Evolutionary conservation across 1,284 basidiomycete species (phyloP).

Genomic region (Blastosporella zonata): DNA sequence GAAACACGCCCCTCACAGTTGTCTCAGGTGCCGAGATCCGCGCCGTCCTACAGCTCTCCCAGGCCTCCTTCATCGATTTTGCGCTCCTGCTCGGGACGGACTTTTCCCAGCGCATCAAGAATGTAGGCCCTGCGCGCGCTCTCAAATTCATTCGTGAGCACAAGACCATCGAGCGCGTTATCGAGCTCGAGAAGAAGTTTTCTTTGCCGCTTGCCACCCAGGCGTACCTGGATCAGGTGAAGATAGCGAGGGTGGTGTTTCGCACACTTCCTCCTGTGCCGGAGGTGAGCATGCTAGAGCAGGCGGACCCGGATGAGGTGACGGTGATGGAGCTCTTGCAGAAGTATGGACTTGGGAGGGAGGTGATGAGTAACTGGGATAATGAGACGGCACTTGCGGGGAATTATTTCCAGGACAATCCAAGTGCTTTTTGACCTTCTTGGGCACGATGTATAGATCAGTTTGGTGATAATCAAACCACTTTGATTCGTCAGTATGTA

Average conservation of each 20-base stretch:
- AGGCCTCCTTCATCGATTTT: conserved; percentile 72
- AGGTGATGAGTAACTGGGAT: conserved; percentile 42
- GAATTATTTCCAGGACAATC: conserved; percentile 66
- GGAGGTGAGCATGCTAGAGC: conserved; percentile 32
- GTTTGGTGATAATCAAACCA: too few species aligned
- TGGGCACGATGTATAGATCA: too few species aligned
- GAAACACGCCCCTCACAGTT: conserved; percentile 54
- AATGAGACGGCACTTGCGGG: conserved; percentile 45
- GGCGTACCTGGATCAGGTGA: conserved; percentile 60
- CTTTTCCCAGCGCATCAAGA: conserved; percentile 78
- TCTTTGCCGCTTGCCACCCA: conserved; percentile 40
- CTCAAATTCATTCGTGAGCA: conserved; percentile 69
- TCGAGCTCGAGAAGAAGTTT: conserved; percentile 55
- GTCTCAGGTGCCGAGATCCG: conserved; percentile 68
- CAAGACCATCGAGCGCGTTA: conserved; percentile 70
- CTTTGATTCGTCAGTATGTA: too few species aligned
- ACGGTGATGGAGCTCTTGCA: conserved; percentile 44
- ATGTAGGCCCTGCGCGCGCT: conserved; percentile 73
- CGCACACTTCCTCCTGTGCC: conserved; percentile 61
- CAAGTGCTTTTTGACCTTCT: conserved; percentile 27
- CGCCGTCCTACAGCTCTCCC: conserved; percentile 51
- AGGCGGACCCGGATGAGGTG: conserved; percentile 36
- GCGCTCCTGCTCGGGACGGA: conserved; percentile 85
- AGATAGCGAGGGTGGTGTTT: conserved; percentile 59
- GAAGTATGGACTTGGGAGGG: conserved; percentile 45